These are phyloP conservation scores for Starmerella tilneyi DNA, from an alignment of 805 yeast genomes.

Conservation along the genomic window DNA sequence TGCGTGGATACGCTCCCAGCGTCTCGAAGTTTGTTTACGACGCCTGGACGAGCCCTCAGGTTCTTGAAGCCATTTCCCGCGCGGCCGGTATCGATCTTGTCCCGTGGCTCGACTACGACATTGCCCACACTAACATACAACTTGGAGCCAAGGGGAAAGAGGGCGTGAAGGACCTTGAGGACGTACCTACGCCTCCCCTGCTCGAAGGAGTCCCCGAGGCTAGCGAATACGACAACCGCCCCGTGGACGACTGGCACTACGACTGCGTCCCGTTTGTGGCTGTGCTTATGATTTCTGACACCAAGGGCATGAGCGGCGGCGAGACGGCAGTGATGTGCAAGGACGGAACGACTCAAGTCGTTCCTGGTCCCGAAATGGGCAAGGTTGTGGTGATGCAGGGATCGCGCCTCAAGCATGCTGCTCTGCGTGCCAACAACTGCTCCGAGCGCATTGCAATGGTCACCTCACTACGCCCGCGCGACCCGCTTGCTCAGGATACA, in stretches of 20 bases:
- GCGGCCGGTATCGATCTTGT: constrained; percentile 53
- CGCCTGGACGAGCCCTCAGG: constrained; percentile 53
- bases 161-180: constrained; percentile 13
- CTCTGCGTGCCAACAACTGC: constrained; percentile 37
- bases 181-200: constrained; percentile 10
- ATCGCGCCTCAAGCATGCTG: constrained; percentile 39
- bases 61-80: constrained; percentile 42
- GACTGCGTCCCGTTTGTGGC: constrained; percentile 59
- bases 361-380: constrained; percentile 40
- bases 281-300: constrained; percentile 53
- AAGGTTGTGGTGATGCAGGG: constrained; percentile 44
- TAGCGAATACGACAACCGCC: constrained; percentile 24
- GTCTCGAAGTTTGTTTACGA: constrained; percentile 43
- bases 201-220: constrained; percentile 7
- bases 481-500: constrained; percentile 24
- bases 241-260: constrained; percentile 52
- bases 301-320: constrained; percentile 50
- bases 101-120: constrained; percentile 48
- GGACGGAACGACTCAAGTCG: constrained; percentile 24
- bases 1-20: constrained; percentile 43
- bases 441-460: constrained; percentile 31
- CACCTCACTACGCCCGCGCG: constrained; percentile 28
- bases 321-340: constrained; percentile 41
- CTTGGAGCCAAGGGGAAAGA: constrained; percentile 14
- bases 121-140: constrained; percentile 43